Evolutionary conservation across 1,139 yeast species (phyloP).

Genomic region (Kodamaea arcana): DNA sequence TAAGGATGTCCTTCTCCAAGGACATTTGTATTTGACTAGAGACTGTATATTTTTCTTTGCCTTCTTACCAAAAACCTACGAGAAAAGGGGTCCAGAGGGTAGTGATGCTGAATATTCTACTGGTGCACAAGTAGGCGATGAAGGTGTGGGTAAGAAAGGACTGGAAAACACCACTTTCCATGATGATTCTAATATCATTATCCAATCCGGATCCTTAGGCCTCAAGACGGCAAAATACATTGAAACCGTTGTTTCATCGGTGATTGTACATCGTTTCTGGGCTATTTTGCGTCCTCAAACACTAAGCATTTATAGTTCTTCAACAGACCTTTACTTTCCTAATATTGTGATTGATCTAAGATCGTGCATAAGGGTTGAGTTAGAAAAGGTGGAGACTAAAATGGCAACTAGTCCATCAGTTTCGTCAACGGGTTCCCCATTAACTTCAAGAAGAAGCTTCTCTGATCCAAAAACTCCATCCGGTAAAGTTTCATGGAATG

Average conservation of each 20-base stretch:
- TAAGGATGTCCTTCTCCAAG: constrained; percentile 79
- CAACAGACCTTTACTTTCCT: constrained; percentile 84
- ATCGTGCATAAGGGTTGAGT: constrained; percentile 58
- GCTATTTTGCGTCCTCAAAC: constrained; percentile 70
- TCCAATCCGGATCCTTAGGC: constrained; percentile 48
- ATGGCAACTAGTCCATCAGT: background rate
- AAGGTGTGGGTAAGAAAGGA: background rate
- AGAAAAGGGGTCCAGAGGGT: background rate
- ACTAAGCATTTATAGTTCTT: constrained; percentile 61
- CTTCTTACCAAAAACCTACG: constrained; percentile 55
- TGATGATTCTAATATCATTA: constrained; percentile 30
- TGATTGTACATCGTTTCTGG: constrained; percentile 55
- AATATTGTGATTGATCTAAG: constrained; percentile 67
- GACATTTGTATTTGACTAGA: constrained; percentile 71
- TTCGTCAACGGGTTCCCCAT: constrained; percentile 6
- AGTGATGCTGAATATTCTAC: constrained; percentile 4
- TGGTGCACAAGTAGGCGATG: background rate
- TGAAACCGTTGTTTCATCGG: constrained; percentile 34
- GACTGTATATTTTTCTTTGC: constrained; percentile 72
- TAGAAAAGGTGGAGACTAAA: constrained; percentile 21
- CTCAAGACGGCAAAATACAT: constrained; percentile 46
- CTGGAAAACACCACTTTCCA: constrained; percentile 4
- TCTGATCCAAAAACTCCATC: too few species aligned
- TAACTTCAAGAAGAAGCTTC: constrained; percentile 3
- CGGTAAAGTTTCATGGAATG: too few species aligned